Evolutionary conservation across 176 grass and related monocot species (phyloP).

Genomic region (Tillandsia leiboldiana): DNA sequence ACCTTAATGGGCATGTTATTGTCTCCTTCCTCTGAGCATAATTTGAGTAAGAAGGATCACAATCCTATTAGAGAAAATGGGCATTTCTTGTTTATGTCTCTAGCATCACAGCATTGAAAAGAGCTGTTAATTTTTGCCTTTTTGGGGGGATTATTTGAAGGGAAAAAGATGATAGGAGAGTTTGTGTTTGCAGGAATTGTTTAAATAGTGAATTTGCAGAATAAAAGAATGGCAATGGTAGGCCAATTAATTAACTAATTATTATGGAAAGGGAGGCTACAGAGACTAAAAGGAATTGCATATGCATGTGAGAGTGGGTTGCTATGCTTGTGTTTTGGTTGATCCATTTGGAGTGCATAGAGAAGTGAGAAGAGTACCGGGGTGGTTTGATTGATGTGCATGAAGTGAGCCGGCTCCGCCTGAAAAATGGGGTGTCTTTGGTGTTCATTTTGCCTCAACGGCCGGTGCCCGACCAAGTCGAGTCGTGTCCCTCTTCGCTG

Average conservation of each 20-base stretch:
- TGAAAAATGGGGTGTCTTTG: too few relatives aligned
- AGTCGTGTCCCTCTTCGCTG: too few relatives aligned
- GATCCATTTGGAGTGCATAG: too few relatives aligned
- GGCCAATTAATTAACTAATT: not conserved
- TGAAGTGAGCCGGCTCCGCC: too few relatives aligned
- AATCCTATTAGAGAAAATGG: not conserved
- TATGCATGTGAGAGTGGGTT: not conserved
- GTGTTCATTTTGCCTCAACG: too few relatives aligned
- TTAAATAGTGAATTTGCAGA: not conserved
- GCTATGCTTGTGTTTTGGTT: not conserved
- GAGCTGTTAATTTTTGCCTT: not conserved
- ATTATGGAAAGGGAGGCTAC: too few relatives aligned
- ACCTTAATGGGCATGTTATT: not conserved
- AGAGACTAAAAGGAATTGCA: not conserved
- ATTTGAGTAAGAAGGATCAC: not conserved
- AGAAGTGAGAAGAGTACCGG: too few relatives aligned
- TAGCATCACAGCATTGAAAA: not conserved
- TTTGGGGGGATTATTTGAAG: not conserved
- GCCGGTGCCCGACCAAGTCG: too few relatives aligned
- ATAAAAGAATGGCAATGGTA: not conserved
- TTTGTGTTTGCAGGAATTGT: not conserved
- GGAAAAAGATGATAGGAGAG: not conserved
- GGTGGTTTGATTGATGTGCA: too few relatives aligned
- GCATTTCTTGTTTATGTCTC: not conserved
- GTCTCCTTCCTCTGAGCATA: not conserved